A percentile compares a stretch with the other conserved stretches of the same genome.
Conservation (phyloP, 805 yeast genomes). For the Zygoascus flipseniorum region DNA sequence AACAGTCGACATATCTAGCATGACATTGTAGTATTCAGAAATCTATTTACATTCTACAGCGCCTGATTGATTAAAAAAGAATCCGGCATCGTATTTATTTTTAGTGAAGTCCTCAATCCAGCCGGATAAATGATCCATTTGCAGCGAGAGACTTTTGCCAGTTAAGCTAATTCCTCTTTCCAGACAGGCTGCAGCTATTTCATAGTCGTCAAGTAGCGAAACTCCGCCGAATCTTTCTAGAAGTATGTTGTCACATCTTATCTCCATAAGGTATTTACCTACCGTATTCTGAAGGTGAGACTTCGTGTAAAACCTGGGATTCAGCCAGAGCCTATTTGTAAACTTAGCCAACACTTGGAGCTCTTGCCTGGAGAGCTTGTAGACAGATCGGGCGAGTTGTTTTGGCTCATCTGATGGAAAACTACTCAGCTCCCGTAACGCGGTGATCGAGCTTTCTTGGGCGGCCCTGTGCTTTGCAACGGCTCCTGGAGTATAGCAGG, state of each 20-base stretch:
- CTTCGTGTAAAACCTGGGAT: constrained; percentile 28
- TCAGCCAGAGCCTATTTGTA: constrained; percentile 15
- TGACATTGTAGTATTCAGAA: background rate
- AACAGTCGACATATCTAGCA: background rate
- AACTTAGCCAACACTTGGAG: constrained; percentile 14
- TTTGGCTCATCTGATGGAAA: background rate
- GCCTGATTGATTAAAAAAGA: constrained; percentile 1
- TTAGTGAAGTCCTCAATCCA: constrained; percentile 18
- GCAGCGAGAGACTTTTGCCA: constrained; percentile 3
- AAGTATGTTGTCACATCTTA: constrained; percentile 44
- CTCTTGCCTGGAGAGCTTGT: constrained; percentile 12
- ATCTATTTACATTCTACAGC: background rate
- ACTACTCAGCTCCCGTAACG: background rate
- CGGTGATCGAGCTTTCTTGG: constrained; percentile 3
- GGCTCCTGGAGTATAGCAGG: constrained; percentile 37
- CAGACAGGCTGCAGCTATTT: constrained; percentile 41
- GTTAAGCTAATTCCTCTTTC: constrained; percentile 36
- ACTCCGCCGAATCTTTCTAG: constrained; percentile 37
- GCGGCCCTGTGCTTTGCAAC: constrained; percentile 31
- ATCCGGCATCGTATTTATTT: constrained; percentile 18
- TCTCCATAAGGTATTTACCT: constrained; percentile 36
- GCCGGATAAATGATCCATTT: constrained; percentile 7
- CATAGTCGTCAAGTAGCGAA: constrained; percentile 38
- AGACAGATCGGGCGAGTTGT: constrained; percentile 11
- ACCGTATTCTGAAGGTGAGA: constrained; percentile 33